phyloP scores from a whole-genome alignment of 441 rosid genomes.

The Hypseocharis bilobata region DNA sequence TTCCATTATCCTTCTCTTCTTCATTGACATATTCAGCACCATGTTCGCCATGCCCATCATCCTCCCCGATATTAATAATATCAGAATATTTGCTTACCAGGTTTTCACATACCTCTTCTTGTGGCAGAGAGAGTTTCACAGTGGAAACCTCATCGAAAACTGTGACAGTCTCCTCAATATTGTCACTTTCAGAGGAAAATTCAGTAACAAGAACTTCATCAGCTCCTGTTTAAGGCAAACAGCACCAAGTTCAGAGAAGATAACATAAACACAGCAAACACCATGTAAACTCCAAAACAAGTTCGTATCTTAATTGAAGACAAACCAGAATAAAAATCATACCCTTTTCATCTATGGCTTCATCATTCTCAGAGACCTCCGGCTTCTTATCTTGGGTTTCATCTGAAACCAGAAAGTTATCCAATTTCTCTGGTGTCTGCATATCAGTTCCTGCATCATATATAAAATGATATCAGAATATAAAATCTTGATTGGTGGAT shows the following conservation, averaged over 20 bases:
- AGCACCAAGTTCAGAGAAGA: background rate
- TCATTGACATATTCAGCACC: background rate
- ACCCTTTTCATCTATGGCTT: constrained; percentile 23
- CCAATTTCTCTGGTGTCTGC: constrained; percentile 8
- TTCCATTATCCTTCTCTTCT: background rate
- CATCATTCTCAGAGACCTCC: constrained; percentile 9
- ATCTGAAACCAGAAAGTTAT: constrained; percentile 13
- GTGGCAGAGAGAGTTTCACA: background rate
- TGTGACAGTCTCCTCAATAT: background rate
- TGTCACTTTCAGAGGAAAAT: constrained; percentile 4
- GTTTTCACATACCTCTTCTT: background rate
- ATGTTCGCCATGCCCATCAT: background rate
- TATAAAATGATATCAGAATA: constrained; percentile 8
- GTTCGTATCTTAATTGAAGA: background rate
- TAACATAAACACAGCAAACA: background rate
- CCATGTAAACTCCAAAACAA: background rate
- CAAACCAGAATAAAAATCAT: background rate
- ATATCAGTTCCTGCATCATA: constrained; percentile 27
- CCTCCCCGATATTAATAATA: background rate
- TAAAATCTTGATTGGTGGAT: background rate
- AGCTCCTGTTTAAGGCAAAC: constrained; percentile 17
- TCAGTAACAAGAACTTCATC: constrained; percentile 8
- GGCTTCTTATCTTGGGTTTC: constrained; percentile 14
- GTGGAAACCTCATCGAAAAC: constrained; percentile 13
- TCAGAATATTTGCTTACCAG: background rate